These are phyloP conservation scores for Eucalyptus curtisii DNA, from an alignment of 345 rosid species.

Conservation along the genomic window DNA sequence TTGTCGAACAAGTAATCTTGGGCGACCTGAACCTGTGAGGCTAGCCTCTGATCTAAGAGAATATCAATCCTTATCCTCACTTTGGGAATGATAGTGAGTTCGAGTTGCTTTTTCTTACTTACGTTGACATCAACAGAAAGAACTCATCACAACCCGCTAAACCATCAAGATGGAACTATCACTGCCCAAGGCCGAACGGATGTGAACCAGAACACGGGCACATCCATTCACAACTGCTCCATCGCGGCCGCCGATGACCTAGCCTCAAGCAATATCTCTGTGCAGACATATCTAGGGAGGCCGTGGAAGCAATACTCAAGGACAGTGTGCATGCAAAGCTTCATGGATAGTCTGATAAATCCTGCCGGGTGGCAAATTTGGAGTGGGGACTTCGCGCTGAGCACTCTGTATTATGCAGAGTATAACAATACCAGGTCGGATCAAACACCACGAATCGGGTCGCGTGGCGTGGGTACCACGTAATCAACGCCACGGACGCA, in stretches of 20 bases:
- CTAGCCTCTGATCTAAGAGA: background rate
- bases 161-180: background rate
- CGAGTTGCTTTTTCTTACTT: background rate
- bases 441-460: slow-evolving; percentile 46
- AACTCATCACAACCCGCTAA: background rate
- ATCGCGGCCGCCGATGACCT: slow-evolving; percentile 54
- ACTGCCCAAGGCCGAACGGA: slow-evolving; percentile 84
- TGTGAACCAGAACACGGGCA: slow-evolving; percentile 81
- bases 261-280: slow-evolving; percentile 23
- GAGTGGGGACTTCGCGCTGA: slow-evolving; percentile 52
- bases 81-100: background rate
- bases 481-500: slow-evolving; percentile 48
- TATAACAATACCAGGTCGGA: slow-evolving; percentile 52
- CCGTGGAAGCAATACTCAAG: slow-evolving; percentile 93
- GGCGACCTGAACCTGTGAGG: background rate
- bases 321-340: slow-evolving; percentile 52
- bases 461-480: slow-evolving; percentile 59
- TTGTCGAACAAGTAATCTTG: background rate
- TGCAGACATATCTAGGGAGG: slow-evolving; percentile 61
- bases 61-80: background rate
- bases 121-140: background rate
- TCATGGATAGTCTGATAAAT: slow-evolving; percentile 35
- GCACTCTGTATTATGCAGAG: slow-evolving; percentile 70
- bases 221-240: slow-evolving; percentile 49
- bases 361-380: slow-evolving; percentile 71